Percentiles rank a stretch among this genome's conserved stretches.
Evolutionary conservation across 257 asterid genomes (phyloP).

Genomic region (Solanum clarkiae): DNA sequence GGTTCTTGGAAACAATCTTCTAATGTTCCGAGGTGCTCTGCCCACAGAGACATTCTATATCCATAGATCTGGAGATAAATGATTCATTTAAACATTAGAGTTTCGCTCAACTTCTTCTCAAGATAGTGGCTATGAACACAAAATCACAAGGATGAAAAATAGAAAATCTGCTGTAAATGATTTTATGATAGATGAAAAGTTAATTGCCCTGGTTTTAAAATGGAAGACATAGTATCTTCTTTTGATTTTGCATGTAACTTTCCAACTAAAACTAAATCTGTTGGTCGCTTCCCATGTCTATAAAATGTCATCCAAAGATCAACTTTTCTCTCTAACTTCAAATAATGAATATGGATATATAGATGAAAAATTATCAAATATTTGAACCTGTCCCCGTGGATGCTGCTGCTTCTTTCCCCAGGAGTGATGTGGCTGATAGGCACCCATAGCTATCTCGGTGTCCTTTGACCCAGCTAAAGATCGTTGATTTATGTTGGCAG

Average conservation of each 20-base stretch:
- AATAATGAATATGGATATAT: background rate
- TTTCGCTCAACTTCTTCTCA: background rate
- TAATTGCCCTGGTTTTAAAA: background rate
- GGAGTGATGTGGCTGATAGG: constrained; percentile 72
- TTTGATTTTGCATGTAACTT: background rate
- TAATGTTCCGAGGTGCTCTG: constrained; percentile 63
- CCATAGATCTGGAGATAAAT: constrained; percentile 53
- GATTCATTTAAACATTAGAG: background rate
- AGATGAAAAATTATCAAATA: background rate
- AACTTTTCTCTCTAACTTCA: background rate
- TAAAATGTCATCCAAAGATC: background rate
- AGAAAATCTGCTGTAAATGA: background rate
- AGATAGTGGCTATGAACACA: background rate
- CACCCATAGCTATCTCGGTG: constrained; percentile 94
- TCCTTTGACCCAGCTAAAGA: constrained; percentile 92
- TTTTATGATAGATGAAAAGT: background rate
- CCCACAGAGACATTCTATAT: constrained; percentile 80
- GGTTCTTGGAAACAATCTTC: constrained; percentile 49
- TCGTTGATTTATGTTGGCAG: constrained; percentile 88
- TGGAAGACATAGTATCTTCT: background rate
- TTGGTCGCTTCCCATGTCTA: background rate
- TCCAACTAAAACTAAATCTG: background rate
- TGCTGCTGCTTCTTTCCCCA: constrained; percentile 42
- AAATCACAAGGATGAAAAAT: background rate
- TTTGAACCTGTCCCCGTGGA: constrained; percentile 71